Evolutionary conservation across 2,329 filamentous ascomycete genomes (phyloP), one percentile per base, ranked within the genome.

Genomic region (Massarina eburnea): DNA sequence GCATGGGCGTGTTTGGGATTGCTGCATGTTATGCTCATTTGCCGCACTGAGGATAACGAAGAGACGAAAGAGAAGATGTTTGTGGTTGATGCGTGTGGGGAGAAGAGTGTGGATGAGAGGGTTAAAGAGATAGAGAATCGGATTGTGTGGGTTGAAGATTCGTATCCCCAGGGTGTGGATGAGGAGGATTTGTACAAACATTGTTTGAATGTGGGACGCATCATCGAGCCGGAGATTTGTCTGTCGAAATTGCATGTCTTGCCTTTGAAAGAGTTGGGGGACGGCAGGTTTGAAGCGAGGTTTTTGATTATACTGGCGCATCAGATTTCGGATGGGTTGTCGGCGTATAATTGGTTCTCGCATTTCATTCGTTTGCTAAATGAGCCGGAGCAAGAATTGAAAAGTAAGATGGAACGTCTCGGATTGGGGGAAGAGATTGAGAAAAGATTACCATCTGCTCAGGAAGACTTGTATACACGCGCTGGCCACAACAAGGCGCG

Each of bases 381-480:
- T 35, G 42, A 45, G 9, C 34, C 57, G 2, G 10, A 15, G 2
- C 4, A 14, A 1, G 22, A 43, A 0, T 48, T 62, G 8, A 21
- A 52, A 15, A 26, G 35, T 2, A 49, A 56, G 0, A 56, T 64
- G 14, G 22, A 21, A 1, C 8, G 27, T 0, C 35, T 45, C 4
- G 27, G 52, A 9, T 19, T 35, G 0, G 21, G 34, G 3, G 43
- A 55, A 2, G 46, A 43, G 6, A 57, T 76, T 4, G 39, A 39
- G n/a, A 36, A 33, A 5, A 59, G 58, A 15, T 57, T 77, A 1
- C 74, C 74, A 3, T 61, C 64, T 1, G 72, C 75, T 1, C 75
- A 78, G 58, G 75, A 78, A 60, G 73, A 74, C 17, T 48, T 76
- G 1, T 78, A 77, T 39, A 73, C 74, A 1, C 54, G 49, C 0